These are phyloP conservation scores for Sechiopsis laciniata DNA, from an alignment of 306 rosid genomes.

Conservation along the genomic window DNA sequence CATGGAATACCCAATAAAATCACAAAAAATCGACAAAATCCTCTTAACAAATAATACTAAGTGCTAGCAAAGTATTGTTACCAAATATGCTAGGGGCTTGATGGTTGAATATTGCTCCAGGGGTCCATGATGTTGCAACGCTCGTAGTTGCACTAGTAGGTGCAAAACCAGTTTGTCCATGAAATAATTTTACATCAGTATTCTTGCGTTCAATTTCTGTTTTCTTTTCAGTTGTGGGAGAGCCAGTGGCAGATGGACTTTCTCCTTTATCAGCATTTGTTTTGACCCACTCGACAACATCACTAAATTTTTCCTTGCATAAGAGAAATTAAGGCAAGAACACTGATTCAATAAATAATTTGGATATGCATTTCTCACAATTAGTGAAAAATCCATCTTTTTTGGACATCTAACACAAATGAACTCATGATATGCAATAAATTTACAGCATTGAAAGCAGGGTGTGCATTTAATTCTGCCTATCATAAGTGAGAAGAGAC, in stretches of 20 bases:
- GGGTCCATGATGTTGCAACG: conserved; percentile 45
- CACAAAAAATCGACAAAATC: neutral
- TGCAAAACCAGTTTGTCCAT: conserved; percentile 39
- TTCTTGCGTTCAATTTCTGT: conserved; percentile 36
- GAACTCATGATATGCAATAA: neutral
- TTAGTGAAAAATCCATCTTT: neutral
- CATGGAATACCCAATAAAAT: neutral
- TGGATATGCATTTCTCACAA: neutral
- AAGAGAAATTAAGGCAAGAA: conserved; percentile 29
- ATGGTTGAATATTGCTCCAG: conserved; percentile 42
- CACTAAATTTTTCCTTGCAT: conserved; percentile 66
- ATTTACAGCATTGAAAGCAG: conserved; percentile 7
- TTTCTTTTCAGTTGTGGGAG: conserved; percentile 41
- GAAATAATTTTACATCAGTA: conserved; percentile 39
- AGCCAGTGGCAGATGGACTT: conserved; percentile 30
- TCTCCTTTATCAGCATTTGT: conserved; percentile 54
- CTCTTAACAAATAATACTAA: neutral
- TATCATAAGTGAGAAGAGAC: neutral
- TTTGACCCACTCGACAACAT: conserved; percentile 87
- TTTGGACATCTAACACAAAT: neutral
- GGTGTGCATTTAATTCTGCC: neutral
- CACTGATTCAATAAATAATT: conserved; percentile 4
- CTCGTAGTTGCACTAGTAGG: conserved; percentile 37
- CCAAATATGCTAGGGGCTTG: conserved; percentile 46
- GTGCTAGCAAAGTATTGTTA: conserved; percentile 30